Evolutionary conservation across 1,284 basidiomycete genomes (phyloP), one percentile per base, ranked within the genome.

Genomic region (Trametes sp.): DNA sequence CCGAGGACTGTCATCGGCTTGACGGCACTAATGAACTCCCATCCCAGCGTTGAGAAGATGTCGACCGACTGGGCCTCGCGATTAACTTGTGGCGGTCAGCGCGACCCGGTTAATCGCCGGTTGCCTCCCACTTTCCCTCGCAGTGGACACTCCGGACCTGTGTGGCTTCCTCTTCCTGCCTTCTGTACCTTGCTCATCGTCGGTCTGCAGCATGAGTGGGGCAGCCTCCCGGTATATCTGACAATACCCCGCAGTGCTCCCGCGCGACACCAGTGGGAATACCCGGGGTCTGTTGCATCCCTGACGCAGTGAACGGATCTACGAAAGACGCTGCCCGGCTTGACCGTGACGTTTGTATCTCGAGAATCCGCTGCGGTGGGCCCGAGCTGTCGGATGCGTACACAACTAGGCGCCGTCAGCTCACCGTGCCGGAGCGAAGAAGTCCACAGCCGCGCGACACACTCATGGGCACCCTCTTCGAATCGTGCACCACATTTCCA

Each of bases 131-230:
- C 51, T 31, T 58, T 59, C 65, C 62, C 59, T 59, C 57, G 41
- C 53, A 24, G 59, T 59, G 60, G 57, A 49, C 42, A 51, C 59
- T 29, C 54, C 31, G 38, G 50, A 46, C 54, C 54, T 44, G 33
- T 56, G 54, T 9, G 35, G 26, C 54, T 46, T 53, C 48, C 33
- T 45, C 59, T 52, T 50, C 53, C 31, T 45, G 13, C 29, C 52
- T 63, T 61, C 61, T 59, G 65, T 66, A 42, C 65, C 62, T 66
- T 61, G 65, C 65, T 63, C 65, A 66, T 53, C 65, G 65, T 44
- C 48, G 14, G 42, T 38, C 57, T 65, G 41, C 59, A 63, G 41
- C 36, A 41, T 55, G 26, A 44, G 36, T 36, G 26, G 24, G 51
- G 41, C 24, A 29, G 29, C 24, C 24, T 53, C 26, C 50, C 50